A percentile compares a stretch with the other conserved stretches of the same genome.
These are phyloP conservation scores for Gnomoniopsis smithogilvyi DNA, from an alignment of 2,329 filamentous ascomycete species.

Conservation along the genomic window DNA sequence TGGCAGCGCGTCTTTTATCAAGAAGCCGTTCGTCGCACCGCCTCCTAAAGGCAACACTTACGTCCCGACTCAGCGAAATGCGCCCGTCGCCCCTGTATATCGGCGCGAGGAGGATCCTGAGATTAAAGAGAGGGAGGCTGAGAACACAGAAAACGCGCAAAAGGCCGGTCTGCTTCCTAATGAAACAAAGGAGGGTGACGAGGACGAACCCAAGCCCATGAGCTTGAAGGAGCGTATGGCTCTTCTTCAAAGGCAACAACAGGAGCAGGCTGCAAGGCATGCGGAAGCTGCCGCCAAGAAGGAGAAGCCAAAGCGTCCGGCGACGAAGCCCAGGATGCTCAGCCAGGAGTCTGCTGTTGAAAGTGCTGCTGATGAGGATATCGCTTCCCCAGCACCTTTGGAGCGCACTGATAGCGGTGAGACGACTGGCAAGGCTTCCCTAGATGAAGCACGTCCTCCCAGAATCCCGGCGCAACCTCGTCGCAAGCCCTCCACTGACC, in stretches of 20 bases:
- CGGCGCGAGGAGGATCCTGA: slow-evolving; percentile 83
- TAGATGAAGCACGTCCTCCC: slow-evolving; percentile 44
- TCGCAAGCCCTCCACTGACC: slow-evolving; percentile 46
- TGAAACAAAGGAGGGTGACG: slow-evolving; percentile 50
- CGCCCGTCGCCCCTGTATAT: slow-evolving; percentile 72
- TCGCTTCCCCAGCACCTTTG: slow-evolving; percentile 30
- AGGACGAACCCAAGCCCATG: slow-evolving; percentile 85
- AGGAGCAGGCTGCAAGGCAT: slow-evolving; percentile 81
- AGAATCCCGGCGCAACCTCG: slow-evolving; percentile 42
- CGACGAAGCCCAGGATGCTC: slow-evolving; percentile 61
- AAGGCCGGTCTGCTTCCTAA: slow-evolving; percentile 58
- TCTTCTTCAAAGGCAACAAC: slow-evolving; percentile 86
- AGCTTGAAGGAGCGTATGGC: slow-evolving; percentile 96
- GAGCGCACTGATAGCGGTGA: slow-evolving; percentile 50
- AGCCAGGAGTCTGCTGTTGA: slow-evolving; percentile 34
- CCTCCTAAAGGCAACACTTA: slow-evolving; percentile 92
- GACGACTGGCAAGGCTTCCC: slow-evolving; percentile 43
- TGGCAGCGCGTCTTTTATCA: slow-evolving; percentile 71
- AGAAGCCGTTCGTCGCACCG: slow-evolving; percentile 94
- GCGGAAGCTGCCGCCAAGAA: slow-evolving; percentile 76
- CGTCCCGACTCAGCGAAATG: slow-evolving; percentile 71
- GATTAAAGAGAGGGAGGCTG: slow-evolving; percentile 61
- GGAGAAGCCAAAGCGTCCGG: slow-evolving; percentile 78
- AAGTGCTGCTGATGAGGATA: slow-evolving; percentile 29
- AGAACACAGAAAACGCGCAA: slow-evolving; percentile 65